A percentile compares a stretch with the other conserved stretches of the same genome.
Conservation (phyloP, 805 yeast genomes). For the Metahyphopichia silvanorum region DNA sequence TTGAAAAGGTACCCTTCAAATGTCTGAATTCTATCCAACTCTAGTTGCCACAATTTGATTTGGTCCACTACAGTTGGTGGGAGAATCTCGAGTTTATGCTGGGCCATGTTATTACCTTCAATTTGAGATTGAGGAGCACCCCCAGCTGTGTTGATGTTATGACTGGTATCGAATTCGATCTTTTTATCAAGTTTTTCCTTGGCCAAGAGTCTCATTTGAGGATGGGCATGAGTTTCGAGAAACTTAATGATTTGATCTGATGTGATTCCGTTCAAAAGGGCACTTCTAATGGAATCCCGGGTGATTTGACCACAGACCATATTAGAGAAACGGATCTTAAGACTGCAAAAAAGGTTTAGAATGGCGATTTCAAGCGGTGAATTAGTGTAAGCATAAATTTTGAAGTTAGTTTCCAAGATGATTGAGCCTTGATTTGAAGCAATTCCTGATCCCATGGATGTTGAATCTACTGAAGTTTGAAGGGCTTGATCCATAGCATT, state of each 20-base stretch:
- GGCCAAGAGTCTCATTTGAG: conserved; percentile 77
- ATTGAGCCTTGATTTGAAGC: conserved; percentile 55
- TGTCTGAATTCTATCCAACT: conserved; percentile 84
- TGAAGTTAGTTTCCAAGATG: conserved; percentile 90
- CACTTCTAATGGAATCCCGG: conserved; percentile 84
- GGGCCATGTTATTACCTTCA: conserved; percentile 26
- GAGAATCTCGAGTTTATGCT: conserved; percentile 56
- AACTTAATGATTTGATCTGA: conserved; percentile 93
- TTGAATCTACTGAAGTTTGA: conserved; percentile 9
- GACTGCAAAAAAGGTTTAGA: conserved; percentile 79
- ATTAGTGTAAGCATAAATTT: conserved; percentile 87
- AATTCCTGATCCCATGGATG: conserved; percentile 15
- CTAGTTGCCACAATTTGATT: conserved; percentile 93
- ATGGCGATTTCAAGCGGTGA: conserved; percentile 95
- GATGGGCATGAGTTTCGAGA: conserved; percentile 88
- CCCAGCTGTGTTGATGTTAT: conserved; percentile 45
- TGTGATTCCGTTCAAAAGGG: conserved; percentile 83
- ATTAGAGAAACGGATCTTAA: conserved; percentile 81
- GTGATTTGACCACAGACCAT: conserved; percentile 93
- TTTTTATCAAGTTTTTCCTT: conserved; percentile 67
- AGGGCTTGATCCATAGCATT: conserved; percentile 71
- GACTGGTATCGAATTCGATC: conserved; percentile 56
- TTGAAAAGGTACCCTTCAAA: conserved; percentile 85
- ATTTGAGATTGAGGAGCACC: conserved; percentile 34
- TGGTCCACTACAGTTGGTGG: conserved; percentile 99